These are phyloP conservation scores for Steccherinum ochraceum DNA, from an alignment of 768 basidiomycete genomes.

Conservation along the genomic window DNA sequence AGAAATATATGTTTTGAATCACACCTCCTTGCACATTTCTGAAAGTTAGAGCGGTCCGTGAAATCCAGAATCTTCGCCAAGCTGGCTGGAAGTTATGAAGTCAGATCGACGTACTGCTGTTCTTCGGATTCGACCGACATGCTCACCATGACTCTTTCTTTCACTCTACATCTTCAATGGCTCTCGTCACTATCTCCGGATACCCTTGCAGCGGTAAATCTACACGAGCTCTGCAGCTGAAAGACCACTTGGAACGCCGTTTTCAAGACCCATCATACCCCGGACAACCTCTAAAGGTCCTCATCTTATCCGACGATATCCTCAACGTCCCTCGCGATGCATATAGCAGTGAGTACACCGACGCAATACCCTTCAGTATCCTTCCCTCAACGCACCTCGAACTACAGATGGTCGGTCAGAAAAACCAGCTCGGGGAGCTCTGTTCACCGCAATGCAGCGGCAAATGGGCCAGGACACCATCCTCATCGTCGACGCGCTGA, in stretches of 20 bases:
- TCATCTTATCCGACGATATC: constrained; percentile 66
- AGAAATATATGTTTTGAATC: too few relatives aligned
- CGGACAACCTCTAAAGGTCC: constrained; percentile 42
- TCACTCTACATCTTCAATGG: too few relatives aligned
- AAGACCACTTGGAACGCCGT: constrained; percentile 44
- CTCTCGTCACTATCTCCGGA: constrained; percentile 86
- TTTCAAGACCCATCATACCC: constrained; percentile 43
- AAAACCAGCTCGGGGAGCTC: constrained; percentile 79
- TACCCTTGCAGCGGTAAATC: constrained; percentile 88
- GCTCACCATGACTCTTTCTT: neutral
- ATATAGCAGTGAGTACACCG: constrained; percentile 73
- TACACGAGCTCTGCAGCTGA: constrained; percentile 60
- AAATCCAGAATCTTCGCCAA: too few relatives aligned
- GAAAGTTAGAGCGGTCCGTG: too few relatives aligned
- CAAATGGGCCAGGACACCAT: constrained; percentile 66
- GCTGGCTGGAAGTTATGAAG: too few relatives aligned
- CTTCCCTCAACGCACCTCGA: neutral
- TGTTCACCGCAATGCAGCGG: constrained; percentile 81
- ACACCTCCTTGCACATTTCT: too few relatives aligned
- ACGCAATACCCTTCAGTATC: neutral
- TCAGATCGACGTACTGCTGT: neutral
- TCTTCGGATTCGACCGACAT: neutral
- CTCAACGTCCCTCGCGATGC: constrained; percentile 57
- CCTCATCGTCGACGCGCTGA: constrained; percentile 84
- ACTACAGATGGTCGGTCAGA: constrained; percentile 67